Base-by-base conservation (phyloP, 495 filamentous ascomycete species). In the Cercophora samala region DNA sequence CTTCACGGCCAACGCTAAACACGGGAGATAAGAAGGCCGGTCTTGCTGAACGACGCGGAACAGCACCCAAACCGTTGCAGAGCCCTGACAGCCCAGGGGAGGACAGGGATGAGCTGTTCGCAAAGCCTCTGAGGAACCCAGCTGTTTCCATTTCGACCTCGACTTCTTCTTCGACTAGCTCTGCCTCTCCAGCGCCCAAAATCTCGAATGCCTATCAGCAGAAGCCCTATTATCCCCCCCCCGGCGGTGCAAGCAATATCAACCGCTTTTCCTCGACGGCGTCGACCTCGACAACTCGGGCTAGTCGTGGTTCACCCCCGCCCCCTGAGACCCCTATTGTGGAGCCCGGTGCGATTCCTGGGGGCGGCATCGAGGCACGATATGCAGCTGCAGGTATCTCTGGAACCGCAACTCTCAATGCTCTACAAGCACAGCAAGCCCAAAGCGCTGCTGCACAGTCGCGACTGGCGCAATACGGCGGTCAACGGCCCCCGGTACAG, bases 321-420 rank as follows among this genome's bases (percentile, higher is more conserved):
- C 95, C 95, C 4, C 95, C 95, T 3, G 96, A 98, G 75, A 98
- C 95, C 0, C 95, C 95, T n/a, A 84, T 93, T 55, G 85, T 91
- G 11, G 89, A 89, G 52, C 89, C 90, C 3, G 86, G 85, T 21
- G 86, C 60, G 64, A 82, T 88, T 29, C 86, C 90, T 1, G 87
- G 87, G 22, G 90, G 90, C 24, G 90, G 90, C 53, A 96, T 98
- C 74, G 91, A 96, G 74, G 91, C 93, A 25, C 85, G 92, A 52
- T 96, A 93, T 83, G 92, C 92, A 3, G 93, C 92, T 5, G 88
- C 91, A 29, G 93, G 92, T 13, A 94, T 97, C 68, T 89, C 92
- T 17, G 93, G 93, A 5, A 89, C 91, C 0, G 88, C 89, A 2
- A 96, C 93, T 0, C 80, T 96, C 37, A 91, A 84, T 63, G 89